These are phyloP conservation scores for Amaranthus palmeri DNA, from an alignment of 148 eudicot genomes.

Conservation along the genomic window DNA sequence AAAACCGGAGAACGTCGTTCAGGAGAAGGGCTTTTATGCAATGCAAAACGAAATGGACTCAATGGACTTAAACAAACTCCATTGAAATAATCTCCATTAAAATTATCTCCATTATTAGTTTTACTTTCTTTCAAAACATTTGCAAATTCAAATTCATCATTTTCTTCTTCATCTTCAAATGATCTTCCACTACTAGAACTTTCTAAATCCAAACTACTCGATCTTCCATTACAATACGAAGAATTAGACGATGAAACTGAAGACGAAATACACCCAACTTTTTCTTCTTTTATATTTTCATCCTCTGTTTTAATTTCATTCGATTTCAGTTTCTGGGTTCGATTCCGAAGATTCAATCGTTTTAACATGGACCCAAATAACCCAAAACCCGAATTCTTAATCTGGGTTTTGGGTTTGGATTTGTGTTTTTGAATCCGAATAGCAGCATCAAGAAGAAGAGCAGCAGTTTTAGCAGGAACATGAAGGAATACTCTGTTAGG, in stretches of 20 bases:
- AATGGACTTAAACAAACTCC: slow-evolving; percentile 45
- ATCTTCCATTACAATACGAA: slow-evolving; percentile 33
- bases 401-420: slow-evolving; percentile 38
- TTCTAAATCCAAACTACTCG: slow-evolving; percentile 50
- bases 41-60: slow-evolving; percentile 64
- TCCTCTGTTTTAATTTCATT: slow-evolving; percentile 4
- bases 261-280: slow-evolving; percentile 13
- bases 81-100: slow-evolving; percentile 22
- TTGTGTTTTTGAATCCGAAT: slow-evolving; percentile 49
- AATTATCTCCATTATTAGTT: background rate
- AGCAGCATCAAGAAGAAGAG: slow-evolving; percentile 71
- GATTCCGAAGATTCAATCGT: slow-evolving; percentile 33
- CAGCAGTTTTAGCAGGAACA: slow-evolving; percentile 64
- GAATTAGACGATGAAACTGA: slow-evolving; percentile 17
- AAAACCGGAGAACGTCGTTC: slow-evolving; percentile 22
- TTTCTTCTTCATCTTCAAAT: slow-evolving; percentile 27
- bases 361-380: slow-evolving; percentile 57
- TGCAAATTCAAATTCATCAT: slow-evolving; percentile 21
- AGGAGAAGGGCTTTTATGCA: slow-evolving; percentile 41
- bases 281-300: slow-evolving; percentile 12
- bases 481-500: slow-evolving; percentile 50
- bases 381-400: slow-evolving; percentile 36
- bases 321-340: slow-evolving; percentile 24
- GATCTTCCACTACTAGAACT: slow-evolving; percentile 40
- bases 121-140: slow-evolving; percentile 17